A percentile compares a stretch with the other conserved stretches of the same genome.
These are phyloP conservation scores for Juglanconis oblonga DNA, from an alignment of 2,329 filamentous ascomycete species.

Conservation along the genomic window DNA sequence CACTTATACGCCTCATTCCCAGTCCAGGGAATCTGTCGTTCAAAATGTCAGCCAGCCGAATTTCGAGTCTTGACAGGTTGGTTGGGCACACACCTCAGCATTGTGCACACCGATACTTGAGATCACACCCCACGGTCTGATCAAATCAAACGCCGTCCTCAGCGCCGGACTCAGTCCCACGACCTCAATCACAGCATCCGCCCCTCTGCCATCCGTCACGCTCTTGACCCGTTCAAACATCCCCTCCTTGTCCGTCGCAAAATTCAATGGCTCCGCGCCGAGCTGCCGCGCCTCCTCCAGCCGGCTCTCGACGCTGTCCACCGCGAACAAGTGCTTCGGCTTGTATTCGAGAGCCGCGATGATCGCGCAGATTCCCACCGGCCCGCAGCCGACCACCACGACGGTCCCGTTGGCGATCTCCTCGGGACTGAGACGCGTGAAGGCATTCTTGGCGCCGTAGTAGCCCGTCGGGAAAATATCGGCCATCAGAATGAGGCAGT, in stretches of 20 bases:
- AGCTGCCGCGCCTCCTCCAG: conserved; percentile 70
- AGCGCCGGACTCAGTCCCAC: conserved; percentile 69
- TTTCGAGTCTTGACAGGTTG: not conserved
- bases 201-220: conserved; percentile 75
- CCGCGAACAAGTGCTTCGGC: conserved; percentile 73
- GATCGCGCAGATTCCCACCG: conserved; percentile 80
- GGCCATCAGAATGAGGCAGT: conserved; percentile 80
- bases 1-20: conserved; percentile 61
- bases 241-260: conserved; percentile 61
- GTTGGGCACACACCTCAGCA: conserved; percentile 52
- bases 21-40: conserved; percentile 60
- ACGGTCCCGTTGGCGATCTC: conserved; percentile 66
- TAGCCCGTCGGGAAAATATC: conserved; percentile 81
- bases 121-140: conserved; percentile 71
- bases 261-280: conserved; percentile 82
- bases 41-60: not conserved
- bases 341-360: conserved; percentile 73
- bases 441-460: conserved; percentile 77
- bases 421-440: conserved; percentile 49
- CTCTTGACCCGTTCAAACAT: conserved; percentile 69
- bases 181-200: conserved; percentile 80
- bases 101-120: conserved; percentile 77
- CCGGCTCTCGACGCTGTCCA: conserved; percentile 74
- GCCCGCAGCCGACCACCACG: conserved; percentile 81
- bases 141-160: conserved; percentile 66